Conservation (phyloP, 2,329 filamentous ascomycete species). For the Exophiala oligosperma region DNA sequence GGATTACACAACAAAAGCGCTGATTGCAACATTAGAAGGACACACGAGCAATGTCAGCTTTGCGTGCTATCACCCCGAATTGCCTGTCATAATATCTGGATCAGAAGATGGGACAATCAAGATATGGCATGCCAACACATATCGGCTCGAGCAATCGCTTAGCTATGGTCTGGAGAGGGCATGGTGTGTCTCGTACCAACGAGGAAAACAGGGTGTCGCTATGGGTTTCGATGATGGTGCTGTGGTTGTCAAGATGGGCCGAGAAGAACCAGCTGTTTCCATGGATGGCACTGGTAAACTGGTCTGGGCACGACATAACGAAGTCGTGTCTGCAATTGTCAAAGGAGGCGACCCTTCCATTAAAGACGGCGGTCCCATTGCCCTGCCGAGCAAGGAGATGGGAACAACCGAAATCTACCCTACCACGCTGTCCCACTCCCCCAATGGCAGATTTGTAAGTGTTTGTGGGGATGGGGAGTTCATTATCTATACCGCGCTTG, state of each 20-base stretch:
- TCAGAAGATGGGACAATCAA: constrained; percentile 97
- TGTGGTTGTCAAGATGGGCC: constrained; percentile 95
- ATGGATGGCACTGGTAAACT: constrained; percentile 97
- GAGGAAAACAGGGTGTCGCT: constrained; percentile 89
- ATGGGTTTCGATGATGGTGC: constrained; percentile 98
- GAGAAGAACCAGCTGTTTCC: constrained; percentile 94
- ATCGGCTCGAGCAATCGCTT: constrained; percentile 90
- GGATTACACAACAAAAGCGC: constrained; percentile 98
- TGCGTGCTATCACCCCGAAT: constrained; percentile 93
- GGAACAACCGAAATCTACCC: constrained; percentile 88
- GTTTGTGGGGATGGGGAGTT: constrained; percentile 97
- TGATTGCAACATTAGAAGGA: constrained; percentile 94
- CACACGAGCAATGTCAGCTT: constrained; percentile 98
- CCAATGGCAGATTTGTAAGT: constrained; percentile 86
- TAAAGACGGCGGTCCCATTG: constrained; percentile 87
- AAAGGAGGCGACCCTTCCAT: constrained; percentile 80
- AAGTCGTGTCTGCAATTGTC: constrained; percentile 92
- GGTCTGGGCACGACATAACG: constrained; percentile 93
- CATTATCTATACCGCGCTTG: constrained; percentile 96
- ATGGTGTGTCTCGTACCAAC: constrained; percentile 96
- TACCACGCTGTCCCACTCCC: constrained; percentile 90
- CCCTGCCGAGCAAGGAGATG: constrained; percentile 87
- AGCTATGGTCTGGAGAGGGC: constrained; percentile 95
- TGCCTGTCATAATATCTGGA: constrained; percentile 95
- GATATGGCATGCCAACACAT: constrained; percentile 98